These are phyloP conservation scores for Calonectria montana DNA, from an alignment of 2,329 filamentous ascomycete genomes.

Conservation along the genomic window DNA sequence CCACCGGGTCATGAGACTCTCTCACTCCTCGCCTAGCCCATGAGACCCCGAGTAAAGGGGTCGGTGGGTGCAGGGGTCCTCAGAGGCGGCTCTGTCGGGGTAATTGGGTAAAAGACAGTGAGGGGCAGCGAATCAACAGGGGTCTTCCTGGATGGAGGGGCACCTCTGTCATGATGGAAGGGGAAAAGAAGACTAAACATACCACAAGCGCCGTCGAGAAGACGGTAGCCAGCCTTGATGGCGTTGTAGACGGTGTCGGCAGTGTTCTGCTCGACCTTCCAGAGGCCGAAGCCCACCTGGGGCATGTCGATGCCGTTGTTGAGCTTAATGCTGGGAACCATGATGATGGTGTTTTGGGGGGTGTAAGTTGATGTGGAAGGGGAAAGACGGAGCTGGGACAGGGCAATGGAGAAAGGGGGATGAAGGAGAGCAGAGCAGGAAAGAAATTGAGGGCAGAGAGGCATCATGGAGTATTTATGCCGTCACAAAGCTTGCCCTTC, in stretches of 20 bases:
- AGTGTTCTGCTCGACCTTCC: slow-evolving; percentile 83
- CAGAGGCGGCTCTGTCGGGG: slow-evolving; percentile 39
- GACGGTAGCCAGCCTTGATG: slow-evolving; percentile 71
- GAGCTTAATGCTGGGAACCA: slow-evolving; percentile 67
- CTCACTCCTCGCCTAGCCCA: not conserved
- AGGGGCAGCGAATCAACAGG: slow-evolving; percentile 19
- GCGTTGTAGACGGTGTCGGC: slow-evolving; percentile 84
- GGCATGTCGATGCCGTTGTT: slow-evolving; percentile 77
- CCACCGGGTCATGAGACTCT: not conserved
- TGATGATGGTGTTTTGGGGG: slow-evolving; percentile 38
- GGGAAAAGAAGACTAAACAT: slow-evolving; percentile 44
- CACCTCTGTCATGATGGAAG: slow-evolving; percentile 15
- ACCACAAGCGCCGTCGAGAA: slow-evolving; percentile 71
- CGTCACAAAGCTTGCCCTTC: not conserved
- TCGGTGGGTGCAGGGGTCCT: slow-evolving; percentile 33
- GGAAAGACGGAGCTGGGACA: not conserved
- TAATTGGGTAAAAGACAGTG: slow-evolving; percentile 32
- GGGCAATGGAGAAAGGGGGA: slow-evolving; percentile 9
- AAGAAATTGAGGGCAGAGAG: slow-evolving; percentile 3
- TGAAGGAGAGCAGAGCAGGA: slow-evolving; percentile 5
- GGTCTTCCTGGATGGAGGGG: not conserved
- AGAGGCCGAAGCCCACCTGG: slow-evolving; percentile 81
- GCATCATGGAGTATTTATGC: slow-evolving; percentile 27
- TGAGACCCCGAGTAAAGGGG: slow-evolving; percentile 30
- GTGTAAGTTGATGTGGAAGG: slow-evolving; percentile 13